Base-by-base conservation (phyloP, 2,329 filamentous ascomycete genomes). In the Colletotrichum sidae region DNA sequence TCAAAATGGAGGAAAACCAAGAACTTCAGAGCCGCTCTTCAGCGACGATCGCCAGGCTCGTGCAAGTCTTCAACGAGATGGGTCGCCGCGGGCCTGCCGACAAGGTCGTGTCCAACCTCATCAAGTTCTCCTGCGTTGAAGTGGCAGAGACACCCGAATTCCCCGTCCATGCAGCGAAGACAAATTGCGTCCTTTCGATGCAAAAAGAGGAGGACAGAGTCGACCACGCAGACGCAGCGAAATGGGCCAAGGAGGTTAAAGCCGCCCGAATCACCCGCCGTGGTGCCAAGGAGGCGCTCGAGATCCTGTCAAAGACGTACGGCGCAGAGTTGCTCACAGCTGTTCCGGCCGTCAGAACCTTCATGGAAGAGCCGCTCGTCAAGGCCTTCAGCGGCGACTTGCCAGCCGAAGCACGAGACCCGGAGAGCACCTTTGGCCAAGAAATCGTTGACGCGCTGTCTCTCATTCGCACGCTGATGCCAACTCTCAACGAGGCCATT, bases 111-210 rank as follows among this genome's bases (percentile, higher is more conserved):
- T 90, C 92, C 51, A 99, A 99, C 74, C 79, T 99, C 56, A 93
- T 97, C 80, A 98, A 97, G 74, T 99, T 97, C 78, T 97, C 94
- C 69, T 99, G 96, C 74, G 93, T 97, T 73, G 96, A 99, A 75
- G 97, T 96, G 1, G 95, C 96, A 0, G 96, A 99, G 77, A 99
- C 96, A 0, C 96, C 96, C 0, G 96, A 98, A 73, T 98, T 98
- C 75, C 88, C 90, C 5, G 90, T 92, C 35, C 96, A 98, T 72
- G 92, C 91, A 2, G 77, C 83, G 47, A 90, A 96, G 73, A 92
- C 90, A 50, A 89, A 90, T 69, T 90, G 91, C 12, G 96, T 99
- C 60, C 80, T 99, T 13, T 98, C 96, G 0, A 89, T 99, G 77
- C 93, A 95, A 71, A 99, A 99, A 79, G 96, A 99, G 75, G 96